Evolutionary conservation across 192 early-diverging fungal genomes (phyloP), one percentile per base, ranked within the genome.

Genomic region (Linnemannia elongata): DNA sequence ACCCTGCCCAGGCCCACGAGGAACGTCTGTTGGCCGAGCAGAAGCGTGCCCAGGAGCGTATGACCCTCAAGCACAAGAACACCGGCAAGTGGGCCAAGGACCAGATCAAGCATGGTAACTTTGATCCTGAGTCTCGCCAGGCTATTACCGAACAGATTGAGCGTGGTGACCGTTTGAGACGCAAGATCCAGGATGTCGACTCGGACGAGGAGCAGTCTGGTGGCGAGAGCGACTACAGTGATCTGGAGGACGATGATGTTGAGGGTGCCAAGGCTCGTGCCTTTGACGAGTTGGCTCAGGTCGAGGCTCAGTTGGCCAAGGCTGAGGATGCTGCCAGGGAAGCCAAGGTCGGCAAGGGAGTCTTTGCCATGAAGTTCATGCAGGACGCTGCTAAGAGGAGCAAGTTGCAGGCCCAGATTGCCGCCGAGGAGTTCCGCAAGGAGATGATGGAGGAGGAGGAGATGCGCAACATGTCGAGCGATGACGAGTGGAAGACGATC

Each of bases 291-390:
- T 81, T 96, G 36, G 89, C 85, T 45, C 74, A 87, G 42, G 79
- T 96, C 35, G 92, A 93, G 78, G 77, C 82, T 4, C 88, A 92
- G 49, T 47, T 92, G 6, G 55, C 79, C 57, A 77, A 79, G 60
- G 77, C 83, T 39, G 83, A 89, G 18, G 85, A 80, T 55, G 80
- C 90, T 49, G 88, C 88, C 0, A 89, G 88, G 24, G 92, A 89
- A 57, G 86, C 85, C 4, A 91, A 90, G 55, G 89, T 89, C 44
- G 87, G 81, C 69, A 98, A 96, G 89, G 97, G 97, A 44, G 76
- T 99, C 30, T 96, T 97, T 82, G 94, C 91, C 8, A 99, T 99
- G 98, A 99, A 99, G 91, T 99, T 99, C 83, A 99, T 99, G 99
- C 96, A 96, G 89, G 92, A 95, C 72, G 95, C 94, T 27, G 90